A percentile compares a stretch with the other conserved stretches of the same genome.
Evolutionary conservation across 805 yeast genomes (phyloP).

Genomic region (Cyberlindnera mrakii): DNA sequence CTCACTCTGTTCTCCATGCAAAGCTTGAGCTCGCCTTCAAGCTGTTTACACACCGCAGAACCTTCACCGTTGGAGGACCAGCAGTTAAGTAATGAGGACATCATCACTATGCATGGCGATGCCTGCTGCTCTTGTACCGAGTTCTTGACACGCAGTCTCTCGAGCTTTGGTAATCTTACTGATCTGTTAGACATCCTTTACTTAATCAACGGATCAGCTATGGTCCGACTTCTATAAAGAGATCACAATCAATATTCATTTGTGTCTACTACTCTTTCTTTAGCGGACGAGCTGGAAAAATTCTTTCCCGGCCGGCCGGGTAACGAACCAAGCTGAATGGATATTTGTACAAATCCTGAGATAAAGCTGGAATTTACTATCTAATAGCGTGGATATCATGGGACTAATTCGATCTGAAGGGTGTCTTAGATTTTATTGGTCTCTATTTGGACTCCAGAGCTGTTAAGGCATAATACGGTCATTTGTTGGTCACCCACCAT

Average conservation of each 20-base stretch:
- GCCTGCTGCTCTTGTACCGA: conserved; percentile 52
- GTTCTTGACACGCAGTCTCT: conserved; percentile 63
- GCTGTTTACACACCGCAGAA: conserved; percentile 51
- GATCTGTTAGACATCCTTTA: conserved; percentile 27
- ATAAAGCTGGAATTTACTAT: too few relatives aligned
- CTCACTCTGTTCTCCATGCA: conserved; percentile 52
- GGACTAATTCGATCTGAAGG: too few relatives aligned
- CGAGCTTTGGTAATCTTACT: conserved; percentile 64
- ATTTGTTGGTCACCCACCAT: too few relatives aligned
- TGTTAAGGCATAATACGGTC: too few relatives aligned
- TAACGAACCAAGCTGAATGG: too few relatives aligned
- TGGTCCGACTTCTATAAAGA: background rate
- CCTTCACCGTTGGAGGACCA: conserved; percentile 97
- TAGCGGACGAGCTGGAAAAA: too few relatives aligned
- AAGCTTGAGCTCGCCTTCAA: conserved; percentile 64
- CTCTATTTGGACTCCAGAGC: too few relatives aligned
- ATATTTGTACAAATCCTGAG: too few relatives aligned
- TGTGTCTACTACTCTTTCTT: too few relatives aligned
- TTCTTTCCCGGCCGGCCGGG: too few relatives aligned
- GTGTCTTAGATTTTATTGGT: too few relatives aligned
- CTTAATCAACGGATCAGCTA: background rate
- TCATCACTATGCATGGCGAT: conserved; percentile 70
- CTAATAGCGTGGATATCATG: too few relatives aligned
- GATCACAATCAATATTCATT: background rate
- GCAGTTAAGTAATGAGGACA: conserved; percentile 84